These are phyloP conservation scores for Fusarium buharicum DNA, from an alignment of 2,329 filamentous ascomycete genomes.

Conservation along the genomic window DNA sequence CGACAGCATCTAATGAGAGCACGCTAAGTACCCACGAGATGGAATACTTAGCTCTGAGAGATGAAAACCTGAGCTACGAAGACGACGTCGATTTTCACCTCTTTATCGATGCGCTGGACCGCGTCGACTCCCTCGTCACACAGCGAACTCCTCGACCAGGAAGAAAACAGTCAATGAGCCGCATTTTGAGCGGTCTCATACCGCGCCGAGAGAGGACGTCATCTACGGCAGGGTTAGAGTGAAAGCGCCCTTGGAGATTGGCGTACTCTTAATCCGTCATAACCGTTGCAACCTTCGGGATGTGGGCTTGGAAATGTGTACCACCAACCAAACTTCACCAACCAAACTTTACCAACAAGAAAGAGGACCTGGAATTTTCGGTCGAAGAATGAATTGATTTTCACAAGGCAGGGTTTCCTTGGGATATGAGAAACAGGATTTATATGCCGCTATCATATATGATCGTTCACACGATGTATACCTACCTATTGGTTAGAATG, in stretches of 20 bases:
- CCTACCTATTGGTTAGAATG: slow-evolving; percentile 17
- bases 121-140: slow-evolving; percentile 39
- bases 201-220: slow-evolving; percentile 32
- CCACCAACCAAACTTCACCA: slow-evolving; percentile 9
- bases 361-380: slow-evolving; percentile 13
- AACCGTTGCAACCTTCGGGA: slow-evolving; percentile 3
- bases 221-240: slow-evolving; percentile 15
- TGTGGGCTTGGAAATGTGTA: slow-evolving; percentile 1
- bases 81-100: slow-evolving; percentile 43
- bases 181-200: slow-evolving; percentile 33
- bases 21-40: slow-evolving; percentile 36
- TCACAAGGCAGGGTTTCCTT: slow-evolving; percentile 4
- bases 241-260: slow-evolving; percentile 5
- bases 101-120: slow-evolving; percentile 43
- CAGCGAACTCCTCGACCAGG: slow-evolving; percentile 23
- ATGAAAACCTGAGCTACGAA: slow-evolving; percentile 40
- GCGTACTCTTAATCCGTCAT: slow-evolving; percentile 7
- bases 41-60: slow-evolving; percentile 41
- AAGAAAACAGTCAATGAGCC: slow-evolving; percentile 36
- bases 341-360: slow-evolving; percentile 11
- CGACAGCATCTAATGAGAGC: slow-evolving; percentile 36
- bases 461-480: slow-evolving; percentile 5
- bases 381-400: slow-evolving; percentile 15
- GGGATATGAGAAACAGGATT: slow-evolving; percentile 8
- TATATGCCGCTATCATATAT: slow-evolving; percentile 10